A percentile compares a stretch with the other conserved stretches of the same genome.
Evolutionary conservation across 2,329 filamentous ascomycete species (phyloP).

Genomic region (Neurospora crassa): DNA sequence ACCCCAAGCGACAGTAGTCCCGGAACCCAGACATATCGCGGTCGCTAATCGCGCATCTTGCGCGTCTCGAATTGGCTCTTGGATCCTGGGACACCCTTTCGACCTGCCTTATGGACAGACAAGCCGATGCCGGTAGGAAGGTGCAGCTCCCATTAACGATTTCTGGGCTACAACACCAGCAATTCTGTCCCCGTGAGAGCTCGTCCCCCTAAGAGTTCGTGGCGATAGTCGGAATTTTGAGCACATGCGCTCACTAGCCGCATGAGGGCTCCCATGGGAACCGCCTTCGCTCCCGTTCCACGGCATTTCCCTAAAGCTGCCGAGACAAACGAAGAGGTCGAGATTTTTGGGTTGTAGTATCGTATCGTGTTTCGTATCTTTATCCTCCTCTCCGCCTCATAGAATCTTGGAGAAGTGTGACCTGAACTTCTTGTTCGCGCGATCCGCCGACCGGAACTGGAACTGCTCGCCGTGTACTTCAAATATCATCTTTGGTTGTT

Average conservation of each 20-base stretch:
- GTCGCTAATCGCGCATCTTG: not conserved
- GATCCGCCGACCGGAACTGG: constrained; percentile 69
- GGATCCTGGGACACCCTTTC: not conserved
- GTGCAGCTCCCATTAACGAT: not conserved
- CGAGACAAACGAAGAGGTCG: not conserved
- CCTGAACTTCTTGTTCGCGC: constrained; percentile 89
- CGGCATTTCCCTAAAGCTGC: not conserved
- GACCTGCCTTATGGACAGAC: not conserved
- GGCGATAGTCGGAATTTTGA: not conserved
- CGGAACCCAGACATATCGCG: not conserved
- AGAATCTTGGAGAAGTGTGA: constrained; percentile 67
- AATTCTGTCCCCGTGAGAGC: not conserved
- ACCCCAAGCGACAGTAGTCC: not conserved
- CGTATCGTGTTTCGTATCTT: not conserved
- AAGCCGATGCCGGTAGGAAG: not conserved
- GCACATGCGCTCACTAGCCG: not conserved
- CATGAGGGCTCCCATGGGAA: not conserved
- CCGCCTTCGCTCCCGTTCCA: not conserved
- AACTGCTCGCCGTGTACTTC: constrained; percentile 86
- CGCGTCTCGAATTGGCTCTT: not conserved
- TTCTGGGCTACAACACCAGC: not conserved
- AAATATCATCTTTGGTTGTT: constrained; percentile 47
- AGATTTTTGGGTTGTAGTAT: not conserved
- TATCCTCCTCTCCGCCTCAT: constrained; percentile 31
- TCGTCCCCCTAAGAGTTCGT: not conserved